These are phyloP conservation scores for Fagopyrum homotropicum DNA, from an alignment of 148 eudicot species.

Conservation along the genomic window DNA sequence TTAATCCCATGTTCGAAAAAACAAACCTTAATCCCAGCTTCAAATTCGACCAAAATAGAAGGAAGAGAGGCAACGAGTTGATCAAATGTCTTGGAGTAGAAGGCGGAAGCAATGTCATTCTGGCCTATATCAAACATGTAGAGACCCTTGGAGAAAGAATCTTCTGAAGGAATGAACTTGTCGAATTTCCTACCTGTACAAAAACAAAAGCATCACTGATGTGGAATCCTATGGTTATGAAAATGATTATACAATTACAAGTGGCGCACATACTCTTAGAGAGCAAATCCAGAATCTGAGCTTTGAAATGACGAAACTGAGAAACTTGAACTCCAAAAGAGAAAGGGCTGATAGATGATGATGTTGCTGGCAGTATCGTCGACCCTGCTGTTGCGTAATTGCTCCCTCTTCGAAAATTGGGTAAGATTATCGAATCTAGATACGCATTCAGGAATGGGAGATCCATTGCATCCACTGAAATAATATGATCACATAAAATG, in stretches of 20 bases:
- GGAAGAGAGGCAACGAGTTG: conserved; percentile 81
- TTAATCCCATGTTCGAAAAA: too few relatives aligned
- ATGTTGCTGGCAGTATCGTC: conserved; percentile 69
- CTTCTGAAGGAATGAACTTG: conserved; percentile 62
- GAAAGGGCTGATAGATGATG: conserved; percentile 74
- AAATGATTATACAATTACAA: too few relatives aligned
- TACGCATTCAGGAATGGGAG: conserved; percentile 79
- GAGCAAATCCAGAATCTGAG: conserved; percentile 43
- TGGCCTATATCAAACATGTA: conserved; percentile 96
- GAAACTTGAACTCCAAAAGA: conserved; percentile 81
- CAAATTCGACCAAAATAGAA: conserved; percentile 59
- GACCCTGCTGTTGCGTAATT: conserved; percentile 90
- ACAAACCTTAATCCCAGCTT: conserved; percentile 53
- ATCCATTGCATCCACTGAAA: conserved; percentile 91
- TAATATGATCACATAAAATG: background rate
- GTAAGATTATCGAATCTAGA: conserved; percentile 66
- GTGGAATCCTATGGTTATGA: too few relatives aligned
- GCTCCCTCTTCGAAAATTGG: conserved; percentile 61
- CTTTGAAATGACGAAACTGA: conserved; percentile 83
- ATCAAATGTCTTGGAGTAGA: conserved; percentile 73
- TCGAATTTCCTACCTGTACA: conserved; percentile 56
- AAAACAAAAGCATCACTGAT: background rate
- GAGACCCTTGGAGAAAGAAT: conserved; percentile 64
- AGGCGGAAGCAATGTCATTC: conserved; percentile 84
- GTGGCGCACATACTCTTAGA: conserved; percentile 34